Base-by-base conservation (phyloP, 208 protist species). In the Crithidia expoeki region DNA sequence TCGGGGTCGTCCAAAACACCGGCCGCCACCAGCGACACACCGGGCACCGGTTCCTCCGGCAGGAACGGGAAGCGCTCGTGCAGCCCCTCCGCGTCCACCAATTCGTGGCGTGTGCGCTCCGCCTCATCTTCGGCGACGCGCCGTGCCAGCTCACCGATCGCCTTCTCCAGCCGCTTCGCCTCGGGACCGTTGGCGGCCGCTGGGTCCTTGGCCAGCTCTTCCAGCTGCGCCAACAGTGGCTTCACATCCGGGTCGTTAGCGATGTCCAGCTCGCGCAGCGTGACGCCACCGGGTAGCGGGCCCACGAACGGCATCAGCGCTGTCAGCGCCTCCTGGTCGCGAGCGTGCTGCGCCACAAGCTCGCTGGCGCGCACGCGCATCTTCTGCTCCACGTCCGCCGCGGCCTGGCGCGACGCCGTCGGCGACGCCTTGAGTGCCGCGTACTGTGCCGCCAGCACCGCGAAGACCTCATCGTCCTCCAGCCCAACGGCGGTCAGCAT, bases 91-190 rank as follows among this genome's bases (percentile, higher is more conserved):
- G 38, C n/a, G n/a, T n/a, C n/a, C n/a, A n/a, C n/a, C n/a, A n/a
- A n/a, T n/a, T n/a, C n/a, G n/a, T n/a, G n/a, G n/a, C n/a, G n/a
- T n/a, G n/a, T n/a, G n/a, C n/a, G n/a, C n/a, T n/a, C n/a, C n/a
- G n/a, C n/a, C n/a, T 76, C 80, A 33, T 89, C 80, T 44, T 89
- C 76, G 5, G 77, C 84, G 19, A 80, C 28, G 28, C 75, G 73
- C n/a, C 46, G 52, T 11, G 56, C 79, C 16, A 84, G 62, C 47
- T 80, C 71, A 33, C 55, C 21, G 33, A 89, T 83, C 23, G 67
- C 71, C 64, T 81, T 81, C 72, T 85, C 68, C 56, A 90, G 66
- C 4, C 79, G 75, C 64, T 72, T 53, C 55, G 71, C 61, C 59
- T 81, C 69, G 19, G 64, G 59, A 12, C 73, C 63, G 55, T 73